A percentile compares a stretch with the other conserved stretches of the same genome.
Conservation (phyloP, 192 early-diverging fungal species). For the Podila clonocystis region DNA sequence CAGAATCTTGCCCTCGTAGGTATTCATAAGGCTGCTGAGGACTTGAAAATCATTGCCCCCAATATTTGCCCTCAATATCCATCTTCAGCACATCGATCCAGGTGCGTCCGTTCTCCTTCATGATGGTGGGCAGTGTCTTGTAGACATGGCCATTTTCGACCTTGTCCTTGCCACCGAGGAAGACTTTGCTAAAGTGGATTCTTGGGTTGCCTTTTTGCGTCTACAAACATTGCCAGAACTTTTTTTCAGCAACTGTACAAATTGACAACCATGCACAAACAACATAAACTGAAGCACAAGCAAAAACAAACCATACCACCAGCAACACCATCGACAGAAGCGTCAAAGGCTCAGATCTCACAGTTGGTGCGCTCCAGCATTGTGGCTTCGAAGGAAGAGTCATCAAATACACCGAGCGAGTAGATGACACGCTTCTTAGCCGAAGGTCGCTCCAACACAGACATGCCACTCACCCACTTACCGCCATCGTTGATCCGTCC, state of each 20-base stretch:
- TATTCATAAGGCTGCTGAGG: background rate
- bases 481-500: slow-evolving; percentile 16
- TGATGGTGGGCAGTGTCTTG: slow-evolving; percentile 6
- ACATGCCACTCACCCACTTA: slow-evolving; percentile 20
- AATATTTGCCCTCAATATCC: slow-evolving; percentile 25
- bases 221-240: background rate
- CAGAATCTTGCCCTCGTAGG: background rate
- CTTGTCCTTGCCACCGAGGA: background rate
- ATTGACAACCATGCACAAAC: background rate
- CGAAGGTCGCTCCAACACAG: background rate
- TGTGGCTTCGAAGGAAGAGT: slow-evolving; percentile 5
- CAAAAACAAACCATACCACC: background rate
- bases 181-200: slow-evolving; percentile 13
- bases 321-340: slow-evolving; percentile 1
- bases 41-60: slow-evolving; percentile 12
- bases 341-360: slow-evolving; percentile 17
- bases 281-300: background rate
- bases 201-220: background rate
- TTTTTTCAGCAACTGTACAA: background rate
- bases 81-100: slow-evolving; percentile 29
- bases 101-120: slow-evolving; percentile 11
- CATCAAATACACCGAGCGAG: slow-evolving; percentile 12
- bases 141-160: background rate
- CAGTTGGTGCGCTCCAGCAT: slow-evolving; percentile 11
- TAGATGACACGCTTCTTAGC: slow-evolving; percentile 10